Base-by-base conservation (phyloP, 2,329 filamentous ascomycete genomes). In the Paecilomyces niveus region DNA sequence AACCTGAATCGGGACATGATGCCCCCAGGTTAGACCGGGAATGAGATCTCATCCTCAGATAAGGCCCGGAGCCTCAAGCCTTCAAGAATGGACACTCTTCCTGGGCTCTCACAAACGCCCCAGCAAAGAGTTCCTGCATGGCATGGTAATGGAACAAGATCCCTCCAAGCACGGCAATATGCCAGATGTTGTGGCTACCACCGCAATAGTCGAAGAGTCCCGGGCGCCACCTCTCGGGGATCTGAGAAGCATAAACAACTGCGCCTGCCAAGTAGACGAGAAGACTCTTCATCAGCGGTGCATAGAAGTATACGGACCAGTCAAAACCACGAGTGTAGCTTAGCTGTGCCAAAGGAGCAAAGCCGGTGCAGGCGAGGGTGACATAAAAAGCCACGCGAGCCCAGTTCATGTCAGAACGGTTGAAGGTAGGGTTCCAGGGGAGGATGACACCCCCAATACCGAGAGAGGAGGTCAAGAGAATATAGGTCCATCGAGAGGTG, bases 131-230 rank as follows among this genome's bases (percentile, higher is more conserved):
- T 58, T 92, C 85, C 74, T 97, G 90, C 93, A 99, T 97, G 18
- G 94, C 94, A 22, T 84, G 83, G 76, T 97, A 99, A 74, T 99
- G 94, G 73, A 96, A 97, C n/a, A 97, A 75, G 59, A 99, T 99
- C 10, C 94, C 94, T 15, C 92, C 91, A 29, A 99, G 79, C 10
- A 99, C 94, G 7, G 94, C 94, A 33, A 96, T 76, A 74, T 99
- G 94, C 94, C 94, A 99, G 59, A 99, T 86, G 74, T 99, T 99
- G 77, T 99, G 94, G 73, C 90, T 95, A 53, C 91, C 92, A 45
- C 94, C 94, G 49, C 95, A 83, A 72, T 97, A 97, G 75, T 99
- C 94, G 67, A 99, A 99, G 71, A 89, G 85, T 54, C 94, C 94
- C 0, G 94, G 94, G 66, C 83, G 89, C 89, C 92, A 99, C 61